Evolutionary conservation across 306 rosid genomes (phyloP), one percentile per base, ranked within the genome.

Genomic region (Cucurbita pepo): DNA sequence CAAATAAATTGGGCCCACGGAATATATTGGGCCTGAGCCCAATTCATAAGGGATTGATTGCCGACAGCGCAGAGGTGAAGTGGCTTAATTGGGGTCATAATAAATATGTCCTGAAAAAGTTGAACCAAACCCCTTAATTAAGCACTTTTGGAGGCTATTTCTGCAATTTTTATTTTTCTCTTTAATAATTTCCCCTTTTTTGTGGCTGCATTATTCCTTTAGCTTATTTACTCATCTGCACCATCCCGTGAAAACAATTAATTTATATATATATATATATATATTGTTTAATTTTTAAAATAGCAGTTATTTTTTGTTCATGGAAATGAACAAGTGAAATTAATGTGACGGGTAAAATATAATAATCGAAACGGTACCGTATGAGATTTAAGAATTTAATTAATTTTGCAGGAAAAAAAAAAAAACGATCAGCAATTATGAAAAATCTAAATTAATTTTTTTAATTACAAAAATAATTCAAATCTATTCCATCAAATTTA

Each of bases 91-190:
- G 73, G 41, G 21, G 43, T 14, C 56, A 25, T 67, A 47, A 67
- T 67, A 22, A 64, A 48, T 40, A 67, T 67, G 73, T 67, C 22
- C 41, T 22, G 56, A 67, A 67, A 67, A 67, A 67, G 73, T 56
- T 21, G 73, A 67, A 47, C 73, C 73, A 67, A 67, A 21, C 56
- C 53, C 41, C 56, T 67, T 21, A 47, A 67, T 66, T 66, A 66
- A 21, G 55, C 55, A 66, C 18, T 66, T 44, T 65, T 65, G 34
- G 71, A 18, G 10, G n/a, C 5, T 41, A 65, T 11, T 41, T 65
- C 37, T 40, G 50, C 70, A 63, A 9, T 5, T 64, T 40, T 5
- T 10, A 19, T 19, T 41, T 40, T 44, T 25, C 34, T 65, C 30
- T 19, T 11, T 19, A 43, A 43, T 41, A 13, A 1, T 12, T 66